Evolutionary conservation across 163 green algal genomes (phyloP), one percentile per base, ranked within the genome.

Genomic region (Prototheca cutis): DNA sequence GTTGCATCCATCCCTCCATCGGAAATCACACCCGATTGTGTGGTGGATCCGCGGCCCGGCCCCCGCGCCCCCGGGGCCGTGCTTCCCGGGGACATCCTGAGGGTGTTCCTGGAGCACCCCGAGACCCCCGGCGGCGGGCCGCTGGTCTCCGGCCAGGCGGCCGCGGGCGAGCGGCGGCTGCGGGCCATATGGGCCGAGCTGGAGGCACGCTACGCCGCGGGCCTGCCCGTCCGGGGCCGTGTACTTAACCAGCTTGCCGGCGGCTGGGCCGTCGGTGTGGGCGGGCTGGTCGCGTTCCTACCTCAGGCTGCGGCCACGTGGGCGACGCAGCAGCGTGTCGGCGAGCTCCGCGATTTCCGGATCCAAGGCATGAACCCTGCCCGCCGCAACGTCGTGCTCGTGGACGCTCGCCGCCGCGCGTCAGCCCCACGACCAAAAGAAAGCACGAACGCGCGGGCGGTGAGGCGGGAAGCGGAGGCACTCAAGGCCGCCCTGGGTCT

Each of bases 191-290:
- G 76, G 76, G 31, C 42, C 0, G 76, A 85, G 51, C 58, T 87
- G 30, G 40, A 70, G 21, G 48, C 53, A 6, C 33, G 33, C 23
- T 52, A 65, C 45, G 25, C 55, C 19, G 21, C 42, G 13, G 32
- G 48, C 33, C 32, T 62, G 59, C 48, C 66, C 6, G 75, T 87
- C 30, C 53, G 32, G 8, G 80, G 80, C 23, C 63, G 80, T 24
- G 64, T 87, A 33, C 67, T 87, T 19, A 87, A 87, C 55, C 42
- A 69, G 2, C 55, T 84, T 30, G 42, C 45, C 8, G 65, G 66
- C 23, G 80, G 80, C 23, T 84, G 75, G 28, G 67, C 80, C 3
- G 80, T 87, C 6, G 80, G 80, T 6, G 63, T 87, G 21, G 77
- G 63, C 19, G 80, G 80, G 5, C 48, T 85, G 17, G 79, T 87